Evolutionary conservation across 768 basidiomycete species (phyloP).

Genomic region (Cytidiella melzeri): DNA sequence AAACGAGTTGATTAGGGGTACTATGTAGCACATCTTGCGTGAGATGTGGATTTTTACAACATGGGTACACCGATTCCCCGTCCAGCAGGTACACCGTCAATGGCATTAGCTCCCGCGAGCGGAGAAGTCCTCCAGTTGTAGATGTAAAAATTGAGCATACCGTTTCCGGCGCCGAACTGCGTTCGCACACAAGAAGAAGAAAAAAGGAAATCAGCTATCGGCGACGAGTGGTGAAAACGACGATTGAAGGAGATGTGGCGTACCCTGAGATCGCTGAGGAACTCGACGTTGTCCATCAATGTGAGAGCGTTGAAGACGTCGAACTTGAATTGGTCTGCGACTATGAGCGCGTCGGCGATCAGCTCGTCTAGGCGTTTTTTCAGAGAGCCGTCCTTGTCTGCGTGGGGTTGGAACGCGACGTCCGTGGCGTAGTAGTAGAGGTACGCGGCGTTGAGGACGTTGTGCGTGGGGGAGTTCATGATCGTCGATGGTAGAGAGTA

Average conservation of each 20-base stretch:
- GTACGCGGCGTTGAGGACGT: constrained; percentile 85
- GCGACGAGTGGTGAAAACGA: too few species aligned
- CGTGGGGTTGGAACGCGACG: constrained; percentile 53
- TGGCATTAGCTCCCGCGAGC: constrained; percentile 61
- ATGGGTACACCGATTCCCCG: constrained; percentile 90
- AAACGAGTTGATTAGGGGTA: too few species aligned
- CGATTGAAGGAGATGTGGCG: constrained; percentile 11
- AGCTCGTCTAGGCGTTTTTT: constrained; percentile 67
- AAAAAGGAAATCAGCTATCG: neutral
- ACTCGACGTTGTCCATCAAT: constrained; percentile 84
- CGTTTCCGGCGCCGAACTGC: constrained; percentile 92
- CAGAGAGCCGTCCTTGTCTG: constrained; percentile 55
- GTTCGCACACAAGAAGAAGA: neutral
- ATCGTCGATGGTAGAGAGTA: constrained; percentile 95
- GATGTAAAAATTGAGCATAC: constrained; percentile 84
- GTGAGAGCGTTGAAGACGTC: constrained; percentile 97
- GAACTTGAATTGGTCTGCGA: constrained; percentile 81
- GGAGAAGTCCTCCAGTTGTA: constrained; percentile 92
- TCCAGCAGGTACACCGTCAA: constrained; percentile 53
- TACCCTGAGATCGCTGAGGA: constrained; percentile 83
- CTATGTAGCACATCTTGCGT: too few species aligned
- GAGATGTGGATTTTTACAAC: constrained; percentile 44
- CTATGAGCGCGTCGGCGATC: constrained; percentile 71
- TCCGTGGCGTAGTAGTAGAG: constrained; percentile 93
- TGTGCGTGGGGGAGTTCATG: constrained; percentile 68